phyloP scores from a whole-genome alignment of 108 stramenopile genomes.

The Cyclostephanos tholiformis region DNA sequence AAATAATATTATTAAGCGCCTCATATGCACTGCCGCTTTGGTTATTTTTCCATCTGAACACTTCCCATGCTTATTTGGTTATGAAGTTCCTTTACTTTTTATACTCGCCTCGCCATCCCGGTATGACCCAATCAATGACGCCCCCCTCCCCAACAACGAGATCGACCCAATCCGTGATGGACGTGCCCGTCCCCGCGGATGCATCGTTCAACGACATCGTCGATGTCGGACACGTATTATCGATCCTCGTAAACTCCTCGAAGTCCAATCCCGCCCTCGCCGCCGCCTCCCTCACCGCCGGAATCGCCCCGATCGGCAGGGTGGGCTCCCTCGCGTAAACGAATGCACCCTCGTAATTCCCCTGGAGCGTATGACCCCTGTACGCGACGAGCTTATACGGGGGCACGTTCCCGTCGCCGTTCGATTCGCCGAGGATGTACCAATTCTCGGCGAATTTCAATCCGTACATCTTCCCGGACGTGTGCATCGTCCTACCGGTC shows the following conservation, averaged over 20 bases:
- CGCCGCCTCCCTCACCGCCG: constrained; percentile 80
- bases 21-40: background rate
- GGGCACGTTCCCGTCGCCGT: constrained; percentile 71
- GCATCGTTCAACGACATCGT: constrained; percentile 69
- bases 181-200: constrained; percentile 78
- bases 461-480: constrained; percentile 93
- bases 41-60: background rate
- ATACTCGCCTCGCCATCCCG: constrained; percentile 90
- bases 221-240: constrained; percentile 72
- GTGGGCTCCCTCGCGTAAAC: constrained; percentile 85
- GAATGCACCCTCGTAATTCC: constrained; percentile 95
- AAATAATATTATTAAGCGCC: no score
- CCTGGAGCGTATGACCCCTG: constrained; percentile 95
- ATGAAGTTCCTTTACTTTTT: constrained; percentile 41
- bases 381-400: constrained; percentile 90
- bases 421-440: constrained; percentile 86
- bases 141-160: constrained; percentile 84
- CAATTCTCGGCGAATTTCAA: constrained; percentile 92
- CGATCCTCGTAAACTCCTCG: constrained; percentile 70
- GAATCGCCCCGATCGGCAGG: constrained; percentile 72
- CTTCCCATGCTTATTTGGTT: background rate
- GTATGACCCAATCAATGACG: constrained; percentile 86
- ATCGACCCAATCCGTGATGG: constrained; percentile 83
- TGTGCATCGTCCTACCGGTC: constrained; percentile 77
- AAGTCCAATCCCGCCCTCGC: constrained; percentile 79